phyloP scores from a whole-genome alignment of 2,329 filamentous ascomycete genomes.

The Chaetomiaceae sp. region DNA sequence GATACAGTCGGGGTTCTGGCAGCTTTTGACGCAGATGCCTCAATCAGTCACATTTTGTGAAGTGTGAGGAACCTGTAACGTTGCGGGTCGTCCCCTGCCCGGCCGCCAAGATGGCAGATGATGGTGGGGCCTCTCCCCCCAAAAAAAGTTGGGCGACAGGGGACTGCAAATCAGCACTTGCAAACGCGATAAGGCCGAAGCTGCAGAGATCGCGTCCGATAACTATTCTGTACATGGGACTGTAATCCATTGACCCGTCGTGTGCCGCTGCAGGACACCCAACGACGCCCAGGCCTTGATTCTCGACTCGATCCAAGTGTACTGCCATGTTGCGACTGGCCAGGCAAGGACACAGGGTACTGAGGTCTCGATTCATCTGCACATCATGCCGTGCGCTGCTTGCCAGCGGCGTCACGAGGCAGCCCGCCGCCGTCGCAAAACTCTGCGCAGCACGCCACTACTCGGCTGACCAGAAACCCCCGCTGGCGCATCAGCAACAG shows the following conservation, averaged over 20 bases:
- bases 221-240: not conserved
- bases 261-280: not conserved
- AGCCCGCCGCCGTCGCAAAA: conserved; percentile 4
- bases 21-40: no score
- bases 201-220: not conserved
- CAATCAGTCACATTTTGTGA: no score
- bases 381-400: conserved; percentile 21
- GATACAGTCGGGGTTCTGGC: no score
- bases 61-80: no score
- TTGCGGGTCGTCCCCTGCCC: no score
- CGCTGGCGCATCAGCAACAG: not conserved
- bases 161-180: not conserved
- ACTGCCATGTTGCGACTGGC: conserved; percentile 22
- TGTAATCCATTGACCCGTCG: no score
- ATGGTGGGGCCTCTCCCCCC: no score
- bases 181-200: not conserved
- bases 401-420: conserved; percentile 4
- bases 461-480: conserved; percentile 3
- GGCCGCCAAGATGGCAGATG: no score
- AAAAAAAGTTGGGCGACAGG: not conserved
- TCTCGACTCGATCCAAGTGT: not conserved
- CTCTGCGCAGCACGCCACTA: conserved; percentile 14
- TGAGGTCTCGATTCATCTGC: conserved; percentile 20
- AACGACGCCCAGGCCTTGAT: not conserved
- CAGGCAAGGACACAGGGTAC: conserved; percentile 12